These are phyloP conservation scores for Austroboletus novae-zelandiae DNA, from an alignment of 1,284 basidiomycete genomes.

Conservation along the genomic window DNA sequence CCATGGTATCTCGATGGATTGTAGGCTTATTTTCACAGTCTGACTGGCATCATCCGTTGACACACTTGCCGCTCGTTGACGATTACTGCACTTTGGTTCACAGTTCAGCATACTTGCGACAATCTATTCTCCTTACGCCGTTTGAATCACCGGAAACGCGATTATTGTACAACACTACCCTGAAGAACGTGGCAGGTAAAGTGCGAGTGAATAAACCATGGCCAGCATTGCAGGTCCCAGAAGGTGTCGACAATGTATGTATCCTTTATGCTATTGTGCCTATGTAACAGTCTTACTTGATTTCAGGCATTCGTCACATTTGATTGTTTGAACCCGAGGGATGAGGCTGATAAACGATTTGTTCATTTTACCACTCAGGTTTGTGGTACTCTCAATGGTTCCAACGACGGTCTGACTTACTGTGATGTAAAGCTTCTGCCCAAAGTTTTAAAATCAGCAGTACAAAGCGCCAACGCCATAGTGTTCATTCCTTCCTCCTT, in stretches of 20 bases:
- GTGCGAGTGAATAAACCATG: constrained; percentile 67
- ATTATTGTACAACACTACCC: constrained; percentile 66
- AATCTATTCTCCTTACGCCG: constrained; percentile 85
- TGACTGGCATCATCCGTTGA: not conserved
- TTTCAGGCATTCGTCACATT: constrained; percentile 71
- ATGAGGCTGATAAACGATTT: constrained; percentile 88
- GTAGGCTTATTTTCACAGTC: constrained; percentile 43
- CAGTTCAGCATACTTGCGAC: constrained; percentile 81
- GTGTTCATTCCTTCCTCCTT: constrained; percentile 95
- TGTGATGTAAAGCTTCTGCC: constrained; percentile 64
- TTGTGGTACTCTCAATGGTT: not conserved
- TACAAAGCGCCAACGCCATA: constrained; percentile 84
- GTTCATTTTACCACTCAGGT: constrained; percentile 85
- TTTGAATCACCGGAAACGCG: constrained; percentile 91
- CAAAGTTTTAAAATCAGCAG: constrained; percentile 82
- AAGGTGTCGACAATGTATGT: constrained; percentile 75
- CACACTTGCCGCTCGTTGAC: not conserved
- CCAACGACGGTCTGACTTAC: not conserved
- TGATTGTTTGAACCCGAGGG: constrained; percentile 67
- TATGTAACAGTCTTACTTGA: constrained; percentile 6
- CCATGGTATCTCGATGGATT: constrained; percentile 96
- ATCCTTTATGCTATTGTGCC: not conserved
- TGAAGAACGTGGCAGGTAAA: constrained; percentile 88
- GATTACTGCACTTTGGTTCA: not conserved
- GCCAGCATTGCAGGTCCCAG: constrained; percentile 70